Evolutionary conservation across 164 flowering plant species (phyloP).

Genomic region (Stephania yunnanensis): DNA sequence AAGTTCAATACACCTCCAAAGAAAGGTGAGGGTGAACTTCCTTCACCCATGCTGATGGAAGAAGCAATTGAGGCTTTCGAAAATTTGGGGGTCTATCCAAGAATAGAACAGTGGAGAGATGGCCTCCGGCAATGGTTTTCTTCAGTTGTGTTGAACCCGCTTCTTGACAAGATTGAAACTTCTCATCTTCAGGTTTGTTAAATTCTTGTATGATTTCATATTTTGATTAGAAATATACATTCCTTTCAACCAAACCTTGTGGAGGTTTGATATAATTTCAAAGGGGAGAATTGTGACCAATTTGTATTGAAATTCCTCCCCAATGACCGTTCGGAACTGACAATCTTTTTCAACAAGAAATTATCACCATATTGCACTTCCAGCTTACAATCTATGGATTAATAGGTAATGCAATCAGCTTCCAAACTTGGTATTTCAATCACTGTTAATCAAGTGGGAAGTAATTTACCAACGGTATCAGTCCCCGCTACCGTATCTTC

Average conservation of each 20-base stretch:
- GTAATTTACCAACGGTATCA: conserved; percentile 33
- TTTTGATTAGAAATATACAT: neutral
- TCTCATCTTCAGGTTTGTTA: conserved; percentile 75
- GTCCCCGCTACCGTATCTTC: conserved; percentile 43
- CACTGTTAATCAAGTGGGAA: conserved; percentile 71
- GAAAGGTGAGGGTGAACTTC: conserved; percentile 86
- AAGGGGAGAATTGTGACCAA: neutral
- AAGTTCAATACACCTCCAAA: conserved; percentile 86
- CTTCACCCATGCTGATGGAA: conserved; percentile 89
- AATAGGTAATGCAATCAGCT: conserved; percentile 84
- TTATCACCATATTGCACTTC: neutral
- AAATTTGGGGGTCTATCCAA: conserved; percentile 71
- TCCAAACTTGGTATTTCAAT: conserved; percentile 67
- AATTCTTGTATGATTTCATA: neutral
- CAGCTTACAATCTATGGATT: conserved; percentile 3
- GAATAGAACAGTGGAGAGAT: conserved; percentile 93
- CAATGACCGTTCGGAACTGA: neutral
- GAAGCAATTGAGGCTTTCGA: conserved; percentile 72
- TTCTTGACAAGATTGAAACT: conserved; percentile 69
- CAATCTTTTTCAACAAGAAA: neutral
- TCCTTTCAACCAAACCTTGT: neutral
- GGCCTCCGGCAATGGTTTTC: conserved; percentile 95
- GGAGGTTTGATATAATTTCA: neutral
- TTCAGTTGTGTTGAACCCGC: conserved; percentile 67
- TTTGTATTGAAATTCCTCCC: neutral